Evolutionary conservation across 495 filamentous ascomycete genomes (phyloP), one percentile per base, ranked within the genome.

Genomic region (Hypoxylon subgilvum): DNA sequence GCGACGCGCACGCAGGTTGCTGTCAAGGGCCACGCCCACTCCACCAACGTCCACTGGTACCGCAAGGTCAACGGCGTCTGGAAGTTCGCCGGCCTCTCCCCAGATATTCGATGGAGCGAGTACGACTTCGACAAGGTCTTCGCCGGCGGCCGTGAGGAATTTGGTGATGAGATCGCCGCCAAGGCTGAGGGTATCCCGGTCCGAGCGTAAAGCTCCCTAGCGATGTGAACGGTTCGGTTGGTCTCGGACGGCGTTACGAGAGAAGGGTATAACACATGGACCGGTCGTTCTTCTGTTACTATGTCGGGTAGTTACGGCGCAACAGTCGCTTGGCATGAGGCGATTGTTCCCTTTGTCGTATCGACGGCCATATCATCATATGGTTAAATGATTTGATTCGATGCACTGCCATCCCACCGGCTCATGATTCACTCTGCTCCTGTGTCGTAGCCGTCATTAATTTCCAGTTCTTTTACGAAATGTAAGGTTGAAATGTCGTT

Each of bases 21-120:
- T 17, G 74, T 82, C 69, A 86, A 84, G 77, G 84, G 84, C 46
- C 88, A 92, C 64, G 82, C 80, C 12, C 88, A 92, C 73, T 83
- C 81, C 45, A 84, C 83, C 50, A 89, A 87, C 69, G 80, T 81
- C 61, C 85, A 89, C 68, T 88, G 82, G 69, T 92, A 92, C 71
- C 78, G 76, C 49, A 91, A 88, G 79, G 74, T 90, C 16, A 74
- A 90, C 60, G 88, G 88, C 4, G 82, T 85, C 52, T 92, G 89
- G 89, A 93, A 91, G 74, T 90, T 91, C 71, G 88, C 88, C 1
- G 89, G 89, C 1, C 73, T 93, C 44, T 75, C 78, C 66, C 89
- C 89, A 1, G 76, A 83, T 41, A 87, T 92, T 51, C 72, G 84
- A 34, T 92, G 86, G 86, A 76, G 72, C 57, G 89, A 93, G 78